Evolutionary conservation across 768 basidiomycete species (phyloP).

Genomic region (Xerocomellus chrysenteron): DNA sequence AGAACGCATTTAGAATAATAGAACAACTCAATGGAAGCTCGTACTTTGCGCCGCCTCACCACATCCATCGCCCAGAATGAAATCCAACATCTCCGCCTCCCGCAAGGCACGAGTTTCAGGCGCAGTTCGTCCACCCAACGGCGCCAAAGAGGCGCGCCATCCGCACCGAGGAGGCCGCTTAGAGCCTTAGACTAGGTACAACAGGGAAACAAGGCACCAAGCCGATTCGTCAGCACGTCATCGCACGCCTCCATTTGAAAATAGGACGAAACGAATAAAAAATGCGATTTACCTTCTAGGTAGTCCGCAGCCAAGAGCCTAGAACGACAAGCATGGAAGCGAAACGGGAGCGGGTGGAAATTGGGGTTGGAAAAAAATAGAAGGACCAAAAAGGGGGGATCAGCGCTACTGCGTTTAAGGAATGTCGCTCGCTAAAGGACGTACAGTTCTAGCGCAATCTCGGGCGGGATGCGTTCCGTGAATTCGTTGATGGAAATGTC

Average conservation of each 20-base stretch:
- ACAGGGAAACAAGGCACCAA: conserved; percentile 13
- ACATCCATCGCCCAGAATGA: neutral
- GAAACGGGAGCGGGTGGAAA: neutral
- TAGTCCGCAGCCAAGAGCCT: conserved; percentile 66
- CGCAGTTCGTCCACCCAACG: neutral
- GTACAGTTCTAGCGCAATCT: conserved; percentile 87
- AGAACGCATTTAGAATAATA: conserved; percentile 3
- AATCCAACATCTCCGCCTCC: neutral
- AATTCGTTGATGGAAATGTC: conserved; percentile 78
- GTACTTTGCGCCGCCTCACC: conserved; percentile 19
- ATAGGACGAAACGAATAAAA: neutral
- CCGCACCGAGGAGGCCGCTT: neutral
- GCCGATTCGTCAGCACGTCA: conserved; percentile 10
- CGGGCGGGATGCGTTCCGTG: conserved; percentile 78
- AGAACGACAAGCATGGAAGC: conserved; percentile 9
- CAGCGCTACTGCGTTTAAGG: conserved; percentile 5
- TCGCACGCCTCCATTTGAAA: conserved; percentile 14
- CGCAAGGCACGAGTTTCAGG: conserved; percentile 1
- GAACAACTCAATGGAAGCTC: neutral
- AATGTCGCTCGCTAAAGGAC: conserved; percentile 32
- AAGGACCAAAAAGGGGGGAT: conserved; percentile 5
- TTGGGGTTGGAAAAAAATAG: conserved; percentile 5
- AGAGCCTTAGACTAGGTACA: conserved; percentile 9
- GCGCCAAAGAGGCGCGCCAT: neutral
- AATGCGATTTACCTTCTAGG: conserved; percentile 49